Base-by-base conservation (phyloP, 768 basidiomycete genomes). In the Saitozyma sp. region DNA sequence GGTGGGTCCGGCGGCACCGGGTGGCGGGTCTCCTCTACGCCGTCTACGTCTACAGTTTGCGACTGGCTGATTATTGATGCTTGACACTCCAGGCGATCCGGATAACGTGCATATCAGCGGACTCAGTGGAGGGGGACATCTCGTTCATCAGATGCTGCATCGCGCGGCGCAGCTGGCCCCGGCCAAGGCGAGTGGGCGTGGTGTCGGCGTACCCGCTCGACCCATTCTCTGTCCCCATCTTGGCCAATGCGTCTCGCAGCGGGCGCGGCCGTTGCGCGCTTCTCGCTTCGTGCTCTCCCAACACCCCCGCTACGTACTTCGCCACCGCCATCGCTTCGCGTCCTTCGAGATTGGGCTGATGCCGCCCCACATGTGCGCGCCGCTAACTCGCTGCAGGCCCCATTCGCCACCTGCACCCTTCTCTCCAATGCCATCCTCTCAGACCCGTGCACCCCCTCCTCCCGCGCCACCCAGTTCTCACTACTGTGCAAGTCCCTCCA, bases 401-500 rank as follows among this genome's bases (percentile, higher is more conserved):
- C 90, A 0, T 88, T 90, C 70, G 82, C 82, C 40, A 86, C 86
- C 17, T 88, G 87, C 4, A 67, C 84, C 9, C 76, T 90, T 13
- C 88, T 89, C 69, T 91, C 89, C 9, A 91, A 91, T 66, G 86
- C 87, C 1, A 87, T 91, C 8, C 71, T 88, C 85, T 81, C 82
- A 4, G 82, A 83, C 54, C 88, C 89, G 0, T 86, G 87, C 75
- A 85, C 88, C 0, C 84, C 85, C 0, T 64, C 78, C 6, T 85
- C 88, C 65, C 82, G 86, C 11, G 83, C 84, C 11, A 81, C 83
- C 0, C 88, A 90, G 68, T 89, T 88, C 73, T 77, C 83, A 40
- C 85, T 87, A 0, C 82, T 91, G 7, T 88, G 87, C 71, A 73
- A 68, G 3, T 82, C 84, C 0, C 80, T 90, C 9, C 64, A 78